These are phyloP conservation scores for Cordyceps javanica DNA, from an alignment of 2,329 filamentous ascomycete genomes.

Conservation along the genomic window DNA sequence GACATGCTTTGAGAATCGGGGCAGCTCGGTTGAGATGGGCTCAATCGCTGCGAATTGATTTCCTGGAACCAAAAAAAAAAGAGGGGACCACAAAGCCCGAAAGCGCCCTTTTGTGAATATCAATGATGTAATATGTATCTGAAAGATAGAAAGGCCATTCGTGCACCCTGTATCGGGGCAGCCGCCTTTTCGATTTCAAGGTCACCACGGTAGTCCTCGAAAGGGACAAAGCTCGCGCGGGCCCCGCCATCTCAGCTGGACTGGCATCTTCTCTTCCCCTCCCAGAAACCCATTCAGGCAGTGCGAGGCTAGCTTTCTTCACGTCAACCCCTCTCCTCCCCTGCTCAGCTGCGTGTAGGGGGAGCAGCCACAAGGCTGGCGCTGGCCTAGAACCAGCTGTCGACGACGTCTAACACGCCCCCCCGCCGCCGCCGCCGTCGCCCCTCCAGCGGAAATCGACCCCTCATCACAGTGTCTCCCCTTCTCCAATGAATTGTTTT, in stretches of 20 bases:
- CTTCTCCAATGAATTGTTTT: too few species aligned
- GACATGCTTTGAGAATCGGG: too few species aligned
- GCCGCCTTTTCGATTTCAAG: neutral
- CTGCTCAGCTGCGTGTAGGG: conserved; percentile 1
- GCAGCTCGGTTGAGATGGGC: neutral
- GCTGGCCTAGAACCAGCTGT: neutral
- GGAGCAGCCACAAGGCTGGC: neutral
- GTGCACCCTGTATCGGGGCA: neutral
- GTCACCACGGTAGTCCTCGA: neutral
- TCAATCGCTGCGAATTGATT: too few species aligned
- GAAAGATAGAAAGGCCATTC: too few species aligned
- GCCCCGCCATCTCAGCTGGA: conserved; percentile 2
- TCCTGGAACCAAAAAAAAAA: too few species aligned
- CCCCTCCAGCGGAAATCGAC: too few species aligned
- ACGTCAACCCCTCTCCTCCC: too few species aligned
- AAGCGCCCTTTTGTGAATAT: neutral
- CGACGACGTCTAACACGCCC: neutral
- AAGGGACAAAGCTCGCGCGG: neutral
- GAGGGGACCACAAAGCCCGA: too few species aligned
- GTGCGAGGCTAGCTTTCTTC: neutral
- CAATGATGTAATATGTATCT: neutral
- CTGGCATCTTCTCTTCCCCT: neutral
- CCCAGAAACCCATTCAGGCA: neutral
- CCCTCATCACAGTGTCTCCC: too few species aligned
- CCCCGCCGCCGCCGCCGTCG: too few species aligned